Base-by-base conservation (phyloP, 371 early-diverging fungal species). In the Neoconidiobolus thromboides region DNA sequence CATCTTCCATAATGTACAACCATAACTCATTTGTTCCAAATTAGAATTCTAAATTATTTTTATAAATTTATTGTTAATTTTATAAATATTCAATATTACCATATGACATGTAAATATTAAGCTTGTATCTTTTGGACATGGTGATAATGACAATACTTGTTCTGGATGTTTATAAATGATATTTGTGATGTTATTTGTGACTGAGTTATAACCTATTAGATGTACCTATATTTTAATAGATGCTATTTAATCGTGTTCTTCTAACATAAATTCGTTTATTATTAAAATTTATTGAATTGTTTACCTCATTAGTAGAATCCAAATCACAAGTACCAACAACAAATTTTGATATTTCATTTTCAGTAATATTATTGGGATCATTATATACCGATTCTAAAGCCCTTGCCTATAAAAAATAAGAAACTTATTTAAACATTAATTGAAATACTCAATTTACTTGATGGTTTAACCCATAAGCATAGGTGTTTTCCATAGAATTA, bases 61-160 rank as follows among this genome's bases (percentile, higher is more conserved):
- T 51, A 51, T 14, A 51, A 51, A 51, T 51, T n/a, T 26, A 51
- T 51, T 7, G 5, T 9, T 36, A 51, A 36, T n/a, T 10, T 26
- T 26, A 7, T 3, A 14, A 10, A 14, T 51, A 47, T 14, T 26
- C 26, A 3, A 14, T 4, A 39, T 2, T 2, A 10, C 39, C 3
- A 43, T 37, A 40, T 56, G 43, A 26, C 56, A 41, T 10, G 56
- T 42, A 7, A 56, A 56, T 2, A 56, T 43, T 3, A 56, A 12
- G 9, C 56, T 40, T 7, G 10, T 4, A 56, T 56, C 56, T 36
- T 37, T 39, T 44, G 56, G 56, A 44, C 56, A 56, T 42, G 56
- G 39, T 12, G 14, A n/a, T 5, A 56, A 6, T 12, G 14, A 56
- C 10, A 10, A n/a, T 9, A 56, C 43, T n/a, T 14, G 39, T 2